Base-by-base conservation (phyloP, 306 rosid genomes). In the Prunus mume region DNA sequence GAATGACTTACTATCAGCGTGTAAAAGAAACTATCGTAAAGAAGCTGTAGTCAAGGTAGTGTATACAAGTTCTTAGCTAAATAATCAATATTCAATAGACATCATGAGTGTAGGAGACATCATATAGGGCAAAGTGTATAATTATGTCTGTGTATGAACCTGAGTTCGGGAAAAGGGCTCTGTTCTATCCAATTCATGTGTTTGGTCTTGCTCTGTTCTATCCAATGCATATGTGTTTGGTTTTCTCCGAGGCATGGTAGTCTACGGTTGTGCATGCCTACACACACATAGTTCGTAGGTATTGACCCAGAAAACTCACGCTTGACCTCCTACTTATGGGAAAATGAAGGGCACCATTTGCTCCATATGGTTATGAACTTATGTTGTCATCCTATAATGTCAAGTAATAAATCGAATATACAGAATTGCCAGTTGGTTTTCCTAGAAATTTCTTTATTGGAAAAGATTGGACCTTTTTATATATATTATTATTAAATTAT, bases 1-100 rank as follows among this genome's bases (percentile, higher is more conserved):
- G 93, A 74, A 96, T 92, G 98, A 92, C 86, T 28, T 95, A 95
- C 82, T 96, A 96, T 79, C 83, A 84, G 73, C 96, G 92, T 30
- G 98, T 86, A 45, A 92, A 72, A 58, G 96, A 96, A 75, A 97
- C 88, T 83, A 88, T 87, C 57, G 78, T 83, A 47, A 96, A 88
- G 89, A 92, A 76, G 85, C 91, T 87, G 50, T 92, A 78, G 82
- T 67, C 45, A 63, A 89, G 91, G 88, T 88, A 77, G 56, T 2
- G 32, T 34, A 8, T 18, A 12, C 43, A 46, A 14, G 30, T 25
- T 25, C 46, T 41, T 9, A 73, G n/a, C 43, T 12, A 18, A 46
- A 27, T 73, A 45, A 45, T 61, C 19, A 58, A 17, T 45, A 12
- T 60, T 24, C 65, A 60, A 30, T 27, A 17, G 43, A 60, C 4